Evolutionary conservation across 2,329 filamentous ascomycete genomes (phyloP).

Genomic region (Penicillium sclerotigenum): DNA sequence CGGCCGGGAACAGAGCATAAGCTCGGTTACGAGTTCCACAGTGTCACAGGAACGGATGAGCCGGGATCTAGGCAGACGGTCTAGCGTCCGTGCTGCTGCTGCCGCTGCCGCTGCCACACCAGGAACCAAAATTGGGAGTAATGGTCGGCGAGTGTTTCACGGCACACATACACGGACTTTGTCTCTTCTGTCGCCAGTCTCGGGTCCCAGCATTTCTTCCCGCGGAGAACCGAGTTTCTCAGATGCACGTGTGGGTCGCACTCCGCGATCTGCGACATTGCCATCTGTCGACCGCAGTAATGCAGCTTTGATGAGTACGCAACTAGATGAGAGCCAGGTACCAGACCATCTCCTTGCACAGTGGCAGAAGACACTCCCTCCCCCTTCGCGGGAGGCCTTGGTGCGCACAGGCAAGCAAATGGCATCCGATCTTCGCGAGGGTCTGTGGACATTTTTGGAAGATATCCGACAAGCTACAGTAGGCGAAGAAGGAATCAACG

Average conservation of each 20-base stretch:
- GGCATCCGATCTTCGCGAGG: constrained; percentile 83
- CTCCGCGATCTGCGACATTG: constrained; percentile 42
- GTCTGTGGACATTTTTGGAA: constrained; percentile 91
- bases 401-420: constrained; percentile 68
- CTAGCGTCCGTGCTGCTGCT: constrained; percentile 58
- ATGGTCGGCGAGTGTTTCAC: constrained; percentile 63
- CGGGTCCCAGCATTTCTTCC: constrained; percentile 15
- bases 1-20: constrained; percentile 28
- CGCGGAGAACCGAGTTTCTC: constrained; percentile 18
- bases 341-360: constrained; percentile 39
- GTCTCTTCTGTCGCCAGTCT: constrained; percentile 71
- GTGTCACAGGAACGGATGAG: constrained; percentile 38
- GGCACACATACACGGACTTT: constrained; percentile 65
- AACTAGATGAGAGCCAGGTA: constrained; percentile 19
- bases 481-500: constrained; percentile 80
- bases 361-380: constrained; percentile 44
- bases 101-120: constrained; percentile 42
- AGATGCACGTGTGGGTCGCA: constrained; percentile 30
- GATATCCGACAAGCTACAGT: constrained; percentile 94
- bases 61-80: constrained; percentile 69
- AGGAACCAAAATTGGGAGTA: constrained; percentile 35
- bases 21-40: constrained; percentile 26
- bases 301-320: constrained; percentile 18
- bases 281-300: constrained; percentile 39
- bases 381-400: constrained; percentile 50